A percentile compares a stretch with the other conserved stretches of the same genome.
phyloP scores from a whole-genome alignment of 257 asterid species.

The Euphrasia confusa region DNA sequence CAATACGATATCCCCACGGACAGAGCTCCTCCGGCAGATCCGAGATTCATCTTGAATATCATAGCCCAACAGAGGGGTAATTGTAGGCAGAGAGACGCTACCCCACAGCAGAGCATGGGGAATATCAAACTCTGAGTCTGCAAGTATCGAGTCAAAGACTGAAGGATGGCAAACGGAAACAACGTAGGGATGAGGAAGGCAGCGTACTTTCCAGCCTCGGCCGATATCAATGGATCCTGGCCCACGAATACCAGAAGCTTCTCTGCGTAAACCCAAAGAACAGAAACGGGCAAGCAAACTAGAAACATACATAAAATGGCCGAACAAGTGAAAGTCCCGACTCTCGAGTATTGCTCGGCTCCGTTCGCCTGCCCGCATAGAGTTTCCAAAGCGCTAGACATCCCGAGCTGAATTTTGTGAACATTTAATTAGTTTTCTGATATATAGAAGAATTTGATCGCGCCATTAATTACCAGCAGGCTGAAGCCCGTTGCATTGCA shows the following conservation, averaged over 20 bases:
- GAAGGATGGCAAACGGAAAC: conserved; percentile 40
- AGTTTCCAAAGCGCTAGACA: conserved; percentile 47
- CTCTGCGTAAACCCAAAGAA: conserved; percentile 36
- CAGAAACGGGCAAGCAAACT: conserved; percentile 33
- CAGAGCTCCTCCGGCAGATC: conserved; percentile 39
- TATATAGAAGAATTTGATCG: no score
- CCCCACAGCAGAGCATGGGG: conserved; percentile 36
- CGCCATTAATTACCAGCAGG: conserved; percentile 48
- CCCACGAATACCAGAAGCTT: conserved; percentile 32
- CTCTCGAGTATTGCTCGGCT: conserved; percentile 31
- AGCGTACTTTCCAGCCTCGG: conserved; percentile 37
- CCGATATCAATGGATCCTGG: conserved; percentile 40
- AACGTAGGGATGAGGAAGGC: conserved; percentile 32
- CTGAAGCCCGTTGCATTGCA: conserved; percentile 59
- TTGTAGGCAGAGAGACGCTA: conserved; percentile 27
- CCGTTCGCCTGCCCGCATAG: conserved; percentile 46
- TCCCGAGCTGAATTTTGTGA: conserved; percentile 48
- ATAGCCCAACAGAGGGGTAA: conserved; percentile 39
- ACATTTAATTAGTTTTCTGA: no score
- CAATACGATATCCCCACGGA: conserved; percentile 37
- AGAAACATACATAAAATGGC: conserved; percentile 35
- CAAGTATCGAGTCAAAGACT: conserved; percentile 34
- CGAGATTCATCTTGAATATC: conserved; percentile 33
- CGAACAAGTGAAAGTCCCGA: conserved; percentile 34
- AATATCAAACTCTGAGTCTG: conserved; percentile 40